Base-by-base conservation (phyloP, 2,329 filamentous ascomycete species). In the Myriangium duriaei region DNA sequence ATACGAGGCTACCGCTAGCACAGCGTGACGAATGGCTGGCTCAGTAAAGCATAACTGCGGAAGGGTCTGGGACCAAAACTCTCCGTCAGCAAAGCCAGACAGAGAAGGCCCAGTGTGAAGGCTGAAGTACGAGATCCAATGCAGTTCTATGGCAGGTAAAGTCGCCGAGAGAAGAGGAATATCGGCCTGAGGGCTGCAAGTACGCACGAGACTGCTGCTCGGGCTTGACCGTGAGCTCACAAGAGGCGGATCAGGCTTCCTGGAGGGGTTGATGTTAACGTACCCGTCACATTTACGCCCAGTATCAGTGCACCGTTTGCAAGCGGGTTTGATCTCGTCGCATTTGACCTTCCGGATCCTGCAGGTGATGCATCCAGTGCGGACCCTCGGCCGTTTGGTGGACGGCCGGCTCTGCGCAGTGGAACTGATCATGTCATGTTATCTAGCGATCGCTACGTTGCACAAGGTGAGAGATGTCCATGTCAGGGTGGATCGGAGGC, bases 281-380 rank as follows among this genome's bases (percentile, higher is more conserved):
- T 76, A 74, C 41, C 71, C 72, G 48, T 74, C 71, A 47, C 71
- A 75, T 45, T 61, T 65, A 37, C 71, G 63, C 11, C 71, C 69
- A 3, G 71, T 73, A 40, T 65, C 69, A 21, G 61, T 63, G 47
- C 71, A 75, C 40, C 68, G 64, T 24, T 63, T 52, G 45, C 72
- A 76, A 28, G 52, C 56, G 1, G 71, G 71, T 40, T 68, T 71
- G 12, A 53, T 56, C 53, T 74, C 71, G 44, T 72, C 70, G 50
- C 71, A 75, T 50, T 74, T 74, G 37, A 74, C 64, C 40, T 69
- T 68, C 35, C 70, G 66, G 19, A 69, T 63, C 53, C 69, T 72
- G 38, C 69, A 72, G 34, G 69, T 72, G 40, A 68, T 57, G 51
- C 69, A 72, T 11, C 69, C 69, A 5, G 64, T 67, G n/a, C 32